Evolutionary conservation across 345 rosid genomes (phyloP).

Genomic region (Eucalyptus caleyi): DNA sequence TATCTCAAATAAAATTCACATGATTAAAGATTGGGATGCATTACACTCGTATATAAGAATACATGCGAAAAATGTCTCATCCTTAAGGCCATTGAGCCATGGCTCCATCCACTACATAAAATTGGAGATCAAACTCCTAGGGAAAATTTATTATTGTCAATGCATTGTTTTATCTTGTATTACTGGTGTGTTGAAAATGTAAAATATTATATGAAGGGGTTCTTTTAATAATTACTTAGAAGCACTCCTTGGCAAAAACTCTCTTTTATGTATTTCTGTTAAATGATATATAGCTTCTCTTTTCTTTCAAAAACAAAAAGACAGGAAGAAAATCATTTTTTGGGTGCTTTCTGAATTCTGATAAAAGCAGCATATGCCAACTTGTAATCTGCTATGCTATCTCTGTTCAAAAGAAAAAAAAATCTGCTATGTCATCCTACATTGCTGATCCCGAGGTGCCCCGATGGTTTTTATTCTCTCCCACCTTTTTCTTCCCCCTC

Average conservation of each 20-base stretch:
- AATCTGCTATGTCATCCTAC: neutral
- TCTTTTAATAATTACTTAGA: neutral
- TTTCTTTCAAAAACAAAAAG: neutral
- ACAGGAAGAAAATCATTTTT: neutral
- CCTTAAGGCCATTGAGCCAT: neutral
- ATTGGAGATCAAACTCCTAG: neutral
- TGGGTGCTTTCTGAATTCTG: neutral
- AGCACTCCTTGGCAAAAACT: neutral
- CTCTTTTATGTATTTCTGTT: neutral
- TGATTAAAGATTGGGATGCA: neutral
- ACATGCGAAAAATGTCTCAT: neutral
- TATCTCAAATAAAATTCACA: neutral
- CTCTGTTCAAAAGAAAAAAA: neutral
- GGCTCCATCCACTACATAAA: neutral
- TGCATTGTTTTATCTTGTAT: neutral
- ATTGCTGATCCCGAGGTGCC: neutral
- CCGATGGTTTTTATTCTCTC: neutral
- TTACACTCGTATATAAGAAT: rapidly evolving
- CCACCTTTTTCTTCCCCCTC: neutral
- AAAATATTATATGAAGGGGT: neutral
- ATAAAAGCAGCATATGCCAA: neutral
- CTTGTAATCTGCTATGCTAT: neutral
- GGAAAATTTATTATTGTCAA: neutral
- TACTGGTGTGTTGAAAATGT: rapidly evolving
- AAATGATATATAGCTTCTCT: neutral